Conservation (phyloP, 371 early-diverging fungal species). For the Mortierella sp. region DNA sequence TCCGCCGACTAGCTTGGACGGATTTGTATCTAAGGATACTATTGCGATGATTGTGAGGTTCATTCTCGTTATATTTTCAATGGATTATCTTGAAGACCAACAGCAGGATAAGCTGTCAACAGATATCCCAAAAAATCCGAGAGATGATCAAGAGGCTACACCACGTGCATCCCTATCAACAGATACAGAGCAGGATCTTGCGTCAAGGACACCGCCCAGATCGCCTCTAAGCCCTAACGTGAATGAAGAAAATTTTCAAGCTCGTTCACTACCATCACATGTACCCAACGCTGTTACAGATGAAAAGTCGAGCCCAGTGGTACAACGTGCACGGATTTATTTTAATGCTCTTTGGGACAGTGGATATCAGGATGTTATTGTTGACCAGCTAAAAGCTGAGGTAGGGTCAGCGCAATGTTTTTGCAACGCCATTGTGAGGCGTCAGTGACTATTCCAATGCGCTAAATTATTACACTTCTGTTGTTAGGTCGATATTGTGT, state of each 20-base stretch:
- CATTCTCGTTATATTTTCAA: conserved; percentile 29
- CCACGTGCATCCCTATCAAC: conserved; percentile 28
- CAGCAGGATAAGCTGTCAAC: not conserved
- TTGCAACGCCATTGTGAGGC: not conserved
- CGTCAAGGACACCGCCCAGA: conserved; percentile 38
- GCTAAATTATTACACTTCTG: not conserved
- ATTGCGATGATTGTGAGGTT: conserved; percentile 20
- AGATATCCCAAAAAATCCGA: not conserved
- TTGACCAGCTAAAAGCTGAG: conserved; percentile 42
- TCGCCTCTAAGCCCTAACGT: conserved; percentile 41
- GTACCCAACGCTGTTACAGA: not conserved
- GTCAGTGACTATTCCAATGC: not conserved
- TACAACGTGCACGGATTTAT: conserved; percentile 43
- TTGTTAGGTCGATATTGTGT: conserved; percentile 25
- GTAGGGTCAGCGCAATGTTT: conserved; percentile 6
- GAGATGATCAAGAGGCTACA: conserved; percentile 15
- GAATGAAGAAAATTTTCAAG: conserved; percentile 40
- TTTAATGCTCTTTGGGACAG: conserved; percentile 61
- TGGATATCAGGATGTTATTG: conserved; percentile 56
- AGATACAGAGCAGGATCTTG: conserved; percentile 11
- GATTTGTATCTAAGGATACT: conserved; percentile 23
- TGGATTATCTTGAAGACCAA: conserved; percentile 30
- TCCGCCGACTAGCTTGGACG: conserved; percentile 32
- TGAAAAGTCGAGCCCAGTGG: conserved; percentile 23
- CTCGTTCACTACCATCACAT: conserved; percentile 13